Base-by-base conservation (phyloP, 352 stramenopile species). In the Phytophthora agathidicida region DNA sequence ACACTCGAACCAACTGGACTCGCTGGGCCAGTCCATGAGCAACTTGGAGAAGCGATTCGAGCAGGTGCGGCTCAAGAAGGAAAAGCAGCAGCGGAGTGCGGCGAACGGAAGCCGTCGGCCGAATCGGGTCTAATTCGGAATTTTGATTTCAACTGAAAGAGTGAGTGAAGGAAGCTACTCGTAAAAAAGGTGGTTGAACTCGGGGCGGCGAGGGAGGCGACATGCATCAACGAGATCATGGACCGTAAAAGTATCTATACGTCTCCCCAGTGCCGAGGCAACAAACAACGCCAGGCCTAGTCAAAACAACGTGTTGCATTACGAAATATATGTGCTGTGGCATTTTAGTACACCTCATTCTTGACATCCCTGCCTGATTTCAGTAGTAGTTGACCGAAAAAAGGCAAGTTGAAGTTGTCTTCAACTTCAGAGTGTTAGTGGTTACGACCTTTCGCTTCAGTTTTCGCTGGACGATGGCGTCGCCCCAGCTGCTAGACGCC, bases 1-100 rank as follows among this genome's bases (percentile, higher is more conserved):
- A 30, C 85, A 94, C 75, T 89, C 85, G 65, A 75, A 75, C 57
- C 85, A 94, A 41, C 71, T 94, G 33, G 83, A 94, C 50, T 80
- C 77, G 33, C 67, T 94, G 26, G 80, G 80, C 32, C 60, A 84
- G 43, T 91, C 80, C 22, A 90, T 94, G 80, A 80, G 43, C 58
- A 88, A 78, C 28, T 59, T 94, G 7, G 85, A 94, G 48, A 77
- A 86, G 55, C 80, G 78, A 37, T 86, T 94, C 57, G 85, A 94
- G 52, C 75, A 91, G 48, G 83, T 91, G 61, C 80, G 80, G 41
- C 74, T 93, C 41, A 89, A 88, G 73, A 83, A 83, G 56, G 60
- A 74, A 47, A 60, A 71, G 35, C 63, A 72, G 44, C 64, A 77
- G 36, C 38, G 45, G 19, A 55, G 22, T 58, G 52, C 41, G 41